Evolutionary conservation across 148 eudicot species (phyloP), one percentile per base, ranked within the genome.

Genomic region (Salicornia ramosissima): DNA sequence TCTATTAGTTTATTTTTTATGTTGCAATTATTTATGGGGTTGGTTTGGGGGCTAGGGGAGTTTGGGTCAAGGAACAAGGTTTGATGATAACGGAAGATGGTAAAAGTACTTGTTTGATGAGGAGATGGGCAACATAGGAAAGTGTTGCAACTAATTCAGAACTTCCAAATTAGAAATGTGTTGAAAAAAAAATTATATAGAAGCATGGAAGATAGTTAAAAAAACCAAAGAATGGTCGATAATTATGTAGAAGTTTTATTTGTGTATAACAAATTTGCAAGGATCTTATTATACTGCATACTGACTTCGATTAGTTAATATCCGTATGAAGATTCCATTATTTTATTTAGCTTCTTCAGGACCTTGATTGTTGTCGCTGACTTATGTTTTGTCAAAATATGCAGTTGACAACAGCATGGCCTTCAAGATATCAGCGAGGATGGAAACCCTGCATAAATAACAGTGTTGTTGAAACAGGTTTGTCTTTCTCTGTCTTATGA

Each of bases 401-500:
- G 84, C 97, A 94, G 98, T 79, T 94, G 80, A 62, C 76, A 63
- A 79, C 83, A 53, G 96, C 77, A 5, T 94, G 98, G 98, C 86
- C 84, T 61, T 78, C 89, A 71, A 86, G 80, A 70, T 74, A 67
- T 61, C 83, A 75, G 74, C 89, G 73, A 83, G 76, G 73, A 68
- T 94, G 98, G 98, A 84, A 76, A 75, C 90, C 96, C 65, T 94
- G 92, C 75, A 75, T 80, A 64, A 69, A 84, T 62, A 80, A 83
- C 64, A 78, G 75, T 26, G 68, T 69, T 74, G 68, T 83, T 57
- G 79, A 78, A 72, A 68, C 89, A 90, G 98, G 98, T 94, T 81
- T 83, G 83, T 50, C 60, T 58, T 71, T 68, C 51, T 16, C 56
- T 78, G 36, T 40, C 42, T 64, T 25, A 31, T 65, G 47, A 2